phyloP scores from a whole-genome alignment of 352 stramenopile species.

The Globisporangium paddicum region DNA sequence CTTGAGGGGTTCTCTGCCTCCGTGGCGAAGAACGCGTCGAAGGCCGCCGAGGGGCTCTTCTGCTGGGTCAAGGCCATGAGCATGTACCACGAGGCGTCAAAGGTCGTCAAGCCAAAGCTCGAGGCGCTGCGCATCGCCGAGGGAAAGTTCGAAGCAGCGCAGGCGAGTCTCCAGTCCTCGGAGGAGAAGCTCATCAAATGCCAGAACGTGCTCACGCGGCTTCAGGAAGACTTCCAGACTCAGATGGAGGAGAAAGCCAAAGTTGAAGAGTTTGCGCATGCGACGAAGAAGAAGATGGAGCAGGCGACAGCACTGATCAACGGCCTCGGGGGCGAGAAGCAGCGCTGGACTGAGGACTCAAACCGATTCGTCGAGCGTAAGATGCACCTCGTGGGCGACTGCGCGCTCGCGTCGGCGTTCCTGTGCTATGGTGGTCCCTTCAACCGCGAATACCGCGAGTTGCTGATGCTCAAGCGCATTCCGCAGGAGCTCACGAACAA shows the following conservation, averaged over 20 bases:
- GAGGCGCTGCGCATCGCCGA: conserved; percentile 88
- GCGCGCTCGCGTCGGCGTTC: conserved; percentile 81
- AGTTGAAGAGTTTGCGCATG: conserved; percentile 82
- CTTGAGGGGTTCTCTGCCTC: conserved; percentile 76
- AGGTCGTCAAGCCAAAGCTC: conserved; percentile 92
- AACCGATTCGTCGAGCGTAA: conserved; percentile 84
- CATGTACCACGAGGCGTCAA: conserved; percentile 90
- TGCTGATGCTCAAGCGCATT: conserved; percentile 57
- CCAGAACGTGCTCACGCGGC: conserved; percentile 46
- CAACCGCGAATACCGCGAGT: conserved; percentile 78
- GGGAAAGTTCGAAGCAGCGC: conserved; percentile 81
- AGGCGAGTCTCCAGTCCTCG: conserved; percentile 60
- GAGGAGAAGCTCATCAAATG: conserved; percentile 72
- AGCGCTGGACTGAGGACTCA: conserved; percentile 87
- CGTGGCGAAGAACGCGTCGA: conserved; percentile 86
- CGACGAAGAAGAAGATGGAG: conserved; percentile 88
- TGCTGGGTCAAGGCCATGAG: conserved; percentile 90
- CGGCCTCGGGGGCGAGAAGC: conserved; percentile 76
- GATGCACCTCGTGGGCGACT: conserved; percentile 82
- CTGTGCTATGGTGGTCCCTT: conserved; percentile 89
- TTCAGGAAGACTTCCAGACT: conserved; percentile 87
- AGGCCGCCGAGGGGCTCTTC: conserved; percentile 88
- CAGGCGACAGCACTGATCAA: conserved; percentile 86
- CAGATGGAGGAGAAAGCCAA: conserved; percentile 86
- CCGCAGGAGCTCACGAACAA: conserved; percentile 55